phyloP scores from a whole-genome alignment of 2,329 filamentous ascomycete species.

The Pyrenochaeta sp. region DNA sequence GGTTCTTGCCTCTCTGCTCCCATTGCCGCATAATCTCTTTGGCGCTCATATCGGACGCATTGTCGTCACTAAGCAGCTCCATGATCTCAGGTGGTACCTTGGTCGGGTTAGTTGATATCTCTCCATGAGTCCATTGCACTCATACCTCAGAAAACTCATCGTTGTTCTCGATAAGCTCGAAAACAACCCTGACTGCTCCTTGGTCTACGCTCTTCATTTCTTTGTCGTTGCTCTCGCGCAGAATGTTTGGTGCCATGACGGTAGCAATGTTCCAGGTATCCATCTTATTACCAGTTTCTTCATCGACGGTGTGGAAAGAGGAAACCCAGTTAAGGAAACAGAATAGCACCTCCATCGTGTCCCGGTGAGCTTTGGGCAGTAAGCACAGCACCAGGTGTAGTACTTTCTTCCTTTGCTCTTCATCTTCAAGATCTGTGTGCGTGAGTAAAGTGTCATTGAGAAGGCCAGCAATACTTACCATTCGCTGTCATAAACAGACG shows the following conservation, averaged over 20 bases:
- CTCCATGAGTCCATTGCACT: constrained; percentile 17
- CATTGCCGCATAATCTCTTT: constrained; percentile 97
- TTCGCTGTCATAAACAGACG: constrained; percentile 88
- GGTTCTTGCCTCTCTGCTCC: constrained; percentile 77
- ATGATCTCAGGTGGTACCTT: constrained; percentile 94
- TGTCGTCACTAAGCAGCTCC: constrained; percentile 84
- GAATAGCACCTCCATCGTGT: constrained; percentile 94
- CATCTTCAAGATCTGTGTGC: constrained; percentile 74
- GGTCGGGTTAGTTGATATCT: constrained; percentile 27
- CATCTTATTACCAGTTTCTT: constrained; percentile 98
- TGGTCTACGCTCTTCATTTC: constrained; percentile 79
- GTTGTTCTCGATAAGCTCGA: constrained; percentile 89
- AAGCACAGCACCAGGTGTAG: constrained; percentile 92
- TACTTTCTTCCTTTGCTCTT: constrained; percentile 82
- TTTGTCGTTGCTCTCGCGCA: constrained; percentile 70
- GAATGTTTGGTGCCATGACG: constrained; percentile 94
- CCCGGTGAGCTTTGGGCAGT: constrained; percentile 88
- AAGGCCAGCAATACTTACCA: constrained; percentile 59
- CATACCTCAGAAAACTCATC: constrained; percentile 97
- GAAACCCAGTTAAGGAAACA: constrained; percentile 97
- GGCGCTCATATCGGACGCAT: constrained; percentile 85
- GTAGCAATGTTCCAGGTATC: constrained; percentile 97
- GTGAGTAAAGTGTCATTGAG: constrained; percentile 24
- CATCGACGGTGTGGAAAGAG: constrained; percentile 96
- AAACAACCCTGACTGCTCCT: constrained; percentile 90